Percentiles rank a stretch among this genome's conserved stretches.
These are phyloP conservation scores for Ceratocystis lukuohia DNA, from an alignment of 2,329 filamentous ascomycete genomes.

Conservation along the genomic window DNA sequence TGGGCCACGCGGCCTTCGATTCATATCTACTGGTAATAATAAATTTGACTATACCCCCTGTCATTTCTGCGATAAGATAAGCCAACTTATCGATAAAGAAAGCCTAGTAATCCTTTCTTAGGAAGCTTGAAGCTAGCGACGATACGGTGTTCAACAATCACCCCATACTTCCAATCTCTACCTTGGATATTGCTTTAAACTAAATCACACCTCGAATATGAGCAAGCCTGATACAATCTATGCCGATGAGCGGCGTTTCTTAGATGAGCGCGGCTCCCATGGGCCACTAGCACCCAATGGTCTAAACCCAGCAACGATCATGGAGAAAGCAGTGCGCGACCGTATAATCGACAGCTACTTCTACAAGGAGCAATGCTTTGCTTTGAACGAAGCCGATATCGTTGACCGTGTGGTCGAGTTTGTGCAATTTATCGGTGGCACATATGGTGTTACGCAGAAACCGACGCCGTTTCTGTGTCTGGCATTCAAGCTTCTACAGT, in stretches of 20 bases:
- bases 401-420: slow-evolving; percentile 79
- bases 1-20: slow-evolving; percentile 17
- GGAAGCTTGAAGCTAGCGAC: background rate
- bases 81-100: slow-evolving; percentile 12
- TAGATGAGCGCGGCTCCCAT: slow-evolving; percentile 78
- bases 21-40: fast-evolving
- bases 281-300: slow-evolving; percentile 68
- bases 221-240: slow-evolving; percentile 39
- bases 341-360: slow-evolving; percentile 93
- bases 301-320: slow-evolving; percentile 85
- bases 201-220: slow-evolving; percentile 4
- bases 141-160: background rate
- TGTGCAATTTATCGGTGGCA: slow-evolving; percentile 74
- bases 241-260: slow-evolving; percentile 67
- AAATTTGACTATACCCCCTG: background rate
- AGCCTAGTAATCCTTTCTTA: background rate
- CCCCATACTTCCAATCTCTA: background rate
- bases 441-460: slow-evolving; percentile 69
- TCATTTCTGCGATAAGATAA: background rate
- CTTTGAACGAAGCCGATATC: slow-evolving; percentile 68
- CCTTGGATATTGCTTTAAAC: too few relatives aligned
- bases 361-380: slow-evolving; percentile 98
- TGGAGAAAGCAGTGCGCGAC: slow-evolving; percentile 91
- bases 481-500: slow-evolving; percentile 84
- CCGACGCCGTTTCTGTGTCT: slow-evolving; percentile 89